Evolutionary conservation across 495 filamentous ascomycete genomes (phyloP).

Genomic region (Aspergillus ellipticus): DNA sequence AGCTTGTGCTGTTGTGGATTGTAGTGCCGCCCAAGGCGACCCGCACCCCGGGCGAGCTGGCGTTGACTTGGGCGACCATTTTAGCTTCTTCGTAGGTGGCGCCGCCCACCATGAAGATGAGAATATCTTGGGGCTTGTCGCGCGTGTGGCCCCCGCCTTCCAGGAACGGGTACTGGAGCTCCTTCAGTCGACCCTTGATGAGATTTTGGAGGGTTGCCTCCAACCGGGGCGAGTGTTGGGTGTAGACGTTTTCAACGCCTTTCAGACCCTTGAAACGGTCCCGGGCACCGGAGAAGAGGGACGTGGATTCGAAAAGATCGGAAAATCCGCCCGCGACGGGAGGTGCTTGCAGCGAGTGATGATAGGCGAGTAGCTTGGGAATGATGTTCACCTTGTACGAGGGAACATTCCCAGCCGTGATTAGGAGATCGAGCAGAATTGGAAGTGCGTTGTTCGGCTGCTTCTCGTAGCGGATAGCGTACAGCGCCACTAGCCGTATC

Average conservation of each 20-base stretch:
- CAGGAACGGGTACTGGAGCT: constrained; percentile 85
- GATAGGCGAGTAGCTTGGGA: constrained; percentile 74
- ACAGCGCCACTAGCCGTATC: constrained; percentile 81
- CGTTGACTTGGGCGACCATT: constrained; percentile 88
- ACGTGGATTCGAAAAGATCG: constrained; percentile 86
- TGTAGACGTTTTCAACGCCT: constrained; percentile 98
- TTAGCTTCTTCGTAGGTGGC: constrained; percentile 96
- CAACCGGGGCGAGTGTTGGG: constrained; percentile 87
- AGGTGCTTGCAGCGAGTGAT: constrained; percentile 73
- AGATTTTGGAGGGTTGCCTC: constrained; percentile 86
- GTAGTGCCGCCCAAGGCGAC: constrained; percentile 84
- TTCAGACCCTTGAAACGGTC: constrained; percentile 92
- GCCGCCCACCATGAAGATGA: constrained; percentile 91
- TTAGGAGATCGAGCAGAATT: constrained; percentile 79
- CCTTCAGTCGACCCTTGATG: constrained; percentile 82
- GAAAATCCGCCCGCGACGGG: constrained; percentile 70
- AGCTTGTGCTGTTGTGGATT: constrained; percentile 80
- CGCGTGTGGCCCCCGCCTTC: constrained; percentile 78
- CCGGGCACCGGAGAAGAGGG: constrained; percentile 85
- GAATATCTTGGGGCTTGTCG: constrained; percentile 94
- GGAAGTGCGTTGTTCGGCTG: constrained; percentile 75
- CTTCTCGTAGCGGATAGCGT: constrained; percentile 86
- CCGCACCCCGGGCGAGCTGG: constrained; percentile 79
- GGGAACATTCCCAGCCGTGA: constrained; percentile 70
- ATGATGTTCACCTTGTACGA: constrained; percentile 70